Evolutionary conservation across 2,329 filamentous ascomycete genomes (phyloP).

Genomic region (Penicillium sp.): DNA sequence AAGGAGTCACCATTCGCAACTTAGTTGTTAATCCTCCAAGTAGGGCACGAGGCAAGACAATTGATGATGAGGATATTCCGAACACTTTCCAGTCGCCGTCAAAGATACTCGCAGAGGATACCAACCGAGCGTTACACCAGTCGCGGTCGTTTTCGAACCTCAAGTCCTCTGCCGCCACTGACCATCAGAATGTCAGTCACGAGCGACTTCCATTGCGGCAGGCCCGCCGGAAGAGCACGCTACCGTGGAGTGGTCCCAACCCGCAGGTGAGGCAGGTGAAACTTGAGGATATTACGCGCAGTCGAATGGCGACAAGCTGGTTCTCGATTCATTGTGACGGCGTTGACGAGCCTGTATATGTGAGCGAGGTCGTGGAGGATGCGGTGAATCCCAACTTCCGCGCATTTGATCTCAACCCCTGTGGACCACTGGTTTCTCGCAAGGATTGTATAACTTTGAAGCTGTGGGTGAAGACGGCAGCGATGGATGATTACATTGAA

Average conservation of each 20-base stretch:
- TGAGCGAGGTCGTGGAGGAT: slow-evolving; percentile 79
- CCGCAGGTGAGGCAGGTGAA: slow-evolving; percentile 71
- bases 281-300: slow-evolving; percentile 73
- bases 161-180: slow-evolving; percentile 29
- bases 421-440: slow-evolving; percentile 68
- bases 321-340: slow-evolving; percentile 78
- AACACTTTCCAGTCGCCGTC: slow-evolving; percentile 68
- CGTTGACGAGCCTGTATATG: slow-evolving; percentile 76
- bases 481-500: slow-evolving; percentile 62
- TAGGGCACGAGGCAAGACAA: slow-evolving; percentile 62
- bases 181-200: slow-evolving; percentile 15
- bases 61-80: slow-evolving; percentile 76
- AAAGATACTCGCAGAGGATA: slow-evolving; percentile 64
- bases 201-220: slow-evolving; percentile 27
- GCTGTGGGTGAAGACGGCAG: slow-evolving; percentile 71
- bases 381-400: slow-evolving; percentile 92
- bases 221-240: slow-evolving; percentile 60
- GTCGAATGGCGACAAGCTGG: slow-evolving; percentile 82
- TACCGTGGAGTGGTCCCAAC: slow-evolving; percentile 67
- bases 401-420: slow-evolving; percentile 75
- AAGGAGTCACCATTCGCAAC: slow-evolving; percentile 86
- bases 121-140: slow-evolving; percentile 56
- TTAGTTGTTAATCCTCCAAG: slow-evolving; percentile 68
- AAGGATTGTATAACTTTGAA: slow-evolving; percentile 68
- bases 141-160: slow-evolving; percentile 65